Evolutionary conservation across 2,329 filamentous ascomycete genomes (phyloP).

Genomic region (Fusarium nematophilum): DNA sequence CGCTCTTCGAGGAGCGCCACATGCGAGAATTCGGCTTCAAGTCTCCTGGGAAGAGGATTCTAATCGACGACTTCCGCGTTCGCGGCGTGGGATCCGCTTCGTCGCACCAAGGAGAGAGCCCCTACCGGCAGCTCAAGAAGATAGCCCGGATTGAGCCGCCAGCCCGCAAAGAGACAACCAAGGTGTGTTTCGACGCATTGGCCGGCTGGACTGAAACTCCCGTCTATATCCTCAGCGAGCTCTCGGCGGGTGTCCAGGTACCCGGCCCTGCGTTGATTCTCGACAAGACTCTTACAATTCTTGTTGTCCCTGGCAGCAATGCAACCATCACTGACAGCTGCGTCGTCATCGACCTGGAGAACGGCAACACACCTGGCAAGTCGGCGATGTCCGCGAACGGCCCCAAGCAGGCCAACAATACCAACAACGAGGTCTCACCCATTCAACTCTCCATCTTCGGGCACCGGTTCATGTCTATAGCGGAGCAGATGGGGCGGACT

Average conservation of each 20-base stretch:
- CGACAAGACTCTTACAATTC: conserved; percentile 78
- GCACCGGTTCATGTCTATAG: conserved; percentile 86
- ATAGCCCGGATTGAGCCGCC: conserved; percentile 8
- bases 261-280: conserved; percentile 64
- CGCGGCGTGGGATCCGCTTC: conserved; percentile 48
- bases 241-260: conserved; percentile 27
- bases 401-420: background rate
- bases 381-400: background rate
- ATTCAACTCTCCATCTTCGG: conserved; percentile 82
- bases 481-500: conserved; percentile 84
- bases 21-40: conserved; percentile 79
- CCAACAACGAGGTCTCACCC: conserved; percentile 65
- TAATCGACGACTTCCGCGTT: conserved; percentile 57
- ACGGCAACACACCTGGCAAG: background rate
- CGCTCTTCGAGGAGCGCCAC: conserved; percentile 76
- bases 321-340: conserved; percentile 50
- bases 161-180: conserved; percentile 13
- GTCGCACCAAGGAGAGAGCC: conserved; percentile 32
- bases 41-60: conserved; percentile 53
- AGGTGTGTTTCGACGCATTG: conserved; percentile 27
- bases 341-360: conserved; percentile 49
- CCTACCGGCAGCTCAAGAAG: conserved; percentile 35
- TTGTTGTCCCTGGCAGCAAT: conserved; percentile 64
- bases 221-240: conserved; percentile 40
- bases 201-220: conserved; percentile 40